A percentile compares a stretch with the other conserved stretches of the same genome.
phyloP scores from a whole-genome alignment of 2,329 filamentous ascomycete species.

The Penicillium oxalicum region DNA sequence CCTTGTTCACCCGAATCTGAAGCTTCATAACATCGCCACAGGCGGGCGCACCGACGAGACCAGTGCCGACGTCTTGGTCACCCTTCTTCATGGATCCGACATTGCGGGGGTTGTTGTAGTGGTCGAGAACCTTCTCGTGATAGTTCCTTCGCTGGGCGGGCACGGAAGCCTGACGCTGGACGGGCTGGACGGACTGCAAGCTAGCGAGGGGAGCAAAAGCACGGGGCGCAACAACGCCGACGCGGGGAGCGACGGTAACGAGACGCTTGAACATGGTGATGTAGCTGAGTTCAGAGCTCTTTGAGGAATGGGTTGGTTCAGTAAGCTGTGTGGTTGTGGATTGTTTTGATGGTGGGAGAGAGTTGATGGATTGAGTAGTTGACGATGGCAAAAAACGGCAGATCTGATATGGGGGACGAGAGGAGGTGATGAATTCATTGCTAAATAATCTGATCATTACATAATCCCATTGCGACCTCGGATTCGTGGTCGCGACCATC shows the following conservation, averaged over 20 bases:
- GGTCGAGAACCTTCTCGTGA: slow-evolving; percentile 72
- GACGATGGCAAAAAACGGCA: slow-evolving; percentile 13
- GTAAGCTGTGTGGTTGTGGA: slow-evolving; percentile 2
- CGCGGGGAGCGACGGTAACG: slow-evolving; percentile 49
- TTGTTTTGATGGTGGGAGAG: neutral
- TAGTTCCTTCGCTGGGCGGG: slow-evolving; percentile 46
- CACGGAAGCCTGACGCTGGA: slow-evolving; percentile 32
- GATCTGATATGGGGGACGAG: slow-evolving; percentile 17
- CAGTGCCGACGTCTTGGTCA: slow-evolving; percentile 78
- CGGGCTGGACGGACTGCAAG: slow-evolving; percentile 39
- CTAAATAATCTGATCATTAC: slow-evolving; percentile 25
- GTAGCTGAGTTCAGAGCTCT: neutral
- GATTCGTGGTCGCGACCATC: slow-evolving; percentile 17
- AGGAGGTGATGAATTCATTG: slow-evolving; percentile 22
- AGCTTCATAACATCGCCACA: slow-evolving; percentile 93
- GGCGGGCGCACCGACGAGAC: slow-evolving; percentile 83
- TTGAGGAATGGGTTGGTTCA: neutral
- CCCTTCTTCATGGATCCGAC: slow-evolving; percentile 74
- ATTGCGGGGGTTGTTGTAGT: slow-evolving; percentile 74
- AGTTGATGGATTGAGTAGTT: slow-evolving; percentile 2
- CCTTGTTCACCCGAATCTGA: slow-evolving; percentile 84
- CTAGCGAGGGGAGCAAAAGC: slow-evolving; percentile 42
- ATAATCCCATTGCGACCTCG: slow-evolving; percentile 9
- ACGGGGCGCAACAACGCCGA: slow-evolving; percentile 46
- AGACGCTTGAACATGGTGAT: slow-evolving; percentile 54